Evolutionary conservation across 148 eudicot species (phyloP).

Genomic region (Hydrangea macrophylla): DNA sequence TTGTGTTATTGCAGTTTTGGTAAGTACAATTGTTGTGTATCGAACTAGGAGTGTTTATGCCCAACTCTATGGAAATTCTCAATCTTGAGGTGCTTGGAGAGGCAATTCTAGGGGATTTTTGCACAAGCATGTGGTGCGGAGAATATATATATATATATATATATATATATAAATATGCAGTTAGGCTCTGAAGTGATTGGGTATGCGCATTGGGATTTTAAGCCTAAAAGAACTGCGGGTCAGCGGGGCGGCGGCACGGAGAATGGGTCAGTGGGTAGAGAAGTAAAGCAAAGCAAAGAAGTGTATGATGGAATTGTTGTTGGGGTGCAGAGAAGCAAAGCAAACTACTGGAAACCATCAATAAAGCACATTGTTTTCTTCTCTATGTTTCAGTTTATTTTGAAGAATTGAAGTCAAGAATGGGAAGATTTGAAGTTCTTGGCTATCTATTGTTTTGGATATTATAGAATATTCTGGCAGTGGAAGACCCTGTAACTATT

Average conservation of each 20-base stretch:
- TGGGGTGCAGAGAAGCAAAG: no score
- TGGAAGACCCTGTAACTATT: neutral
- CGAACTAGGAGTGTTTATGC: conserved; percentile 52
- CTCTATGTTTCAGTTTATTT: neutral
- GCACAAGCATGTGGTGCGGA: neutral
- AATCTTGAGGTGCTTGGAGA: neutral
- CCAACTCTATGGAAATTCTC: conserved; percentile 33
- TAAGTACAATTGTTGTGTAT: conserved; percentile 43
- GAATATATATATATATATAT: neutral
- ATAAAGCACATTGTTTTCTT: neutral
- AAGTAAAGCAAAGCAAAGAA: neutral
- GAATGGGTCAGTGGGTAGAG: no score
- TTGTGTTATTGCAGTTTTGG: conserved; percentile 29
- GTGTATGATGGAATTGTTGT: no score
- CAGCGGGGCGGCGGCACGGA: no score
- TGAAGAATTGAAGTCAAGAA: no score
- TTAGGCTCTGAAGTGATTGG: no score
- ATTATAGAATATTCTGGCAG: neutral
- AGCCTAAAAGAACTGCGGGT: no score
- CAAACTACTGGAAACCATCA: neutral
- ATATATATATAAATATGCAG: neutral
- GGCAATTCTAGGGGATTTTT: neutral
- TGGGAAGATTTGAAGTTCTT: neutral
- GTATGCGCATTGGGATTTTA: no score
- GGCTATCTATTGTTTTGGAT: neutral